phyloP scores from a whole-genome alignment of 352 stramenopile genomes.

The Achlya hypogyna region DNA sequence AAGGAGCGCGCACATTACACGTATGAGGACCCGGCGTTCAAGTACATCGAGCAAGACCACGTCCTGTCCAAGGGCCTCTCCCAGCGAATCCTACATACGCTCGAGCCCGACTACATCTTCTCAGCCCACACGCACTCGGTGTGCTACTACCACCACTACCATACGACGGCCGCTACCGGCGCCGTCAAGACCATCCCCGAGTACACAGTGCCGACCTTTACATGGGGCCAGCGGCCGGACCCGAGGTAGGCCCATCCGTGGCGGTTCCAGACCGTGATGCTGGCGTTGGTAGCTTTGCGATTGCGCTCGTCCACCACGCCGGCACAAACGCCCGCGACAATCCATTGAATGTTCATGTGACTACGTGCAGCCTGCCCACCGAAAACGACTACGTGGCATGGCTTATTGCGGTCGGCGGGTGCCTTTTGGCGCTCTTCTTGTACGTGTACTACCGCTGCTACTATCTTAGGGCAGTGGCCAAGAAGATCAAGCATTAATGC shows the following conservation, averaged over 20 bases:
- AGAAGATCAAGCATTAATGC: not conserved
- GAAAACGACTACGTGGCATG: constrained; percentile 20
- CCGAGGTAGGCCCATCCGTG: constrained; percentile 42
- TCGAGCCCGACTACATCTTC: constrained; percentile 45
- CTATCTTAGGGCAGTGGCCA: not conserved
- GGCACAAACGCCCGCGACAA: not conserved
- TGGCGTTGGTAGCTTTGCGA: constrained; percentile 20
- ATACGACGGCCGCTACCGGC: not conserved
- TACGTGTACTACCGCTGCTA: constrained; percentile 3
- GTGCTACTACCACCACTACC: constrained; percentile 40
- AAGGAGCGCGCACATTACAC: constrained; percentile 55
- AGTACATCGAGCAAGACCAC: constrained; percentile 54
- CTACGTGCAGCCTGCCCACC: constrained; percentile 27
- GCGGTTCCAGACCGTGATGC: not conserved
- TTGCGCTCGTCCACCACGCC: constrained; percentile 23
- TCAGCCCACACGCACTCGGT: constrained; percentile 70
- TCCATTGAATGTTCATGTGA: constrained; percentile 18
- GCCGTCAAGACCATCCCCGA: constrained; percentile 26
- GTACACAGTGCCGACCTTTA: constrained; percentile 66
- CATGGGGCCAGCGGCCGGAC: constrained; percentile 68
- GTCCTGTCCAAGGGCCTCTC: constrained; percentile 54
- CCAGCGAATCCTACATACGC: constrained; percentile 33
- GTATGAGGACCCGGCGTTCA: constrained; percentile 63
- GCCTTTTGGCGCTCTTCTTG: not conserved
- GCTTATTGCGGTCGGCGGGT: not conserved